These are phyloP conservation scores for Pseudopediastrum boryanum DNA, from an alignment of 139 green algal species.

Conservation along the genomic window DNA sequence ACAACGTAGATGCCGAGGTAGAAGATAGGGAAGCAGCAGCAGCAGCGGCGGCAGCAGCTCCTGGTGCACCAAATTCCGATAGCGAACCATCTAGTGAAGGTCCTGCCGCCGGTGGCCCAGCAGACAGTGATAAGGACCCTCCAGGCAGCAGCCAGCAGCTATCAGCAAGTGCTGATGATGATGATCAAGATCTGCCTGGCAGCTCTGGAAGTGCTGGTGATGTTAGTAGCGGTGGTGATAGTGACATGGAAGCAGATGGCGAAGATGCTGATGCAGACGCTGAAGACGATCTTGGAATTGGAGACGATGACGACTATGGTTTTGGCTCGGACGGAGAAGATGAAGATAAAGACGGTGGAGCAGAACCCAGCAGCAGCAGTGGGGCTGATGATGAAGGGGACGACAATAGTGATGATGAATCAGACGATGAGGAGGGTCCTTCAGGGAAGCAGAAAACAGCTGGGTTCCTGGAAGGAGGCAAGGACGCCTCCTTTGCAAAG, in stretches of 20 bases:
- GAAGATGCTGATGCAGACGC: conserved; percentile 12
- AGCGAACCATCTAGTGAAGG: not conserved
- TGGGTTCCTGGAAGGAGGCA: conserved; percentile 60
- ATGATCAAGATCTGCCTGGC: conserved; percentile 12
- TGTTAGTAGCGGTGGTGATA: conserved; percentile 2
- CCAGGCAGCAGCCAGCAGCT: not conserved
- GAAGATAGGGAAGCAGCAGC: not conserved
- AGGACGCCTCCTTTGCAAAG: conserved; percentile 73
- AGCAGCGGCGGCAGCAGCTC: not conserved
- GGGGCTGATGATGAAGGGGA: conserved; percentile 20
- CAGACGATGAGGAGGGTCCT: conserved; percentile 9
- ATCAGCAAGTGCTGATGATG: conserved; percentile 18
- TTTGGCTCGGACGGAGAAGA: too few relatives aligned
- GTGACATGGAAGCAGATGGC: conserved; percentile 11
- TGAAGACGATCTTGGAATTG: too few relatives aligned
- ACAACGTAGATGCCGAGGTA: not conserved
- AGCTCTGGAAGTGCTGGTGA: conserved; percentile 8
- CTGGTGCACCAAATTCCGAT: not conserved
- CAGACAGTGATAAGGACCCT: not conserved
- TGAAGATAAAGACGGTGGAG: too few relatives aligned
- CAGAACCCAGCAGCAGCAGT: too few relatives aligned
- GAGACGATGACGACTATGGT: too few relatives aligned
- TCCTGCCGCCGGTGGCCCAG: not conserved
- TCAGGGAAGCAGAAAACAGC: conserved; percentile 14
- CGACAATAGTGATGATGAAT: conserved; percentile 23